phyloP scores from a whole-genome alignment of 2,329 filamentous ascomycete species.

The Lachnellula subtilissima region DNA sequence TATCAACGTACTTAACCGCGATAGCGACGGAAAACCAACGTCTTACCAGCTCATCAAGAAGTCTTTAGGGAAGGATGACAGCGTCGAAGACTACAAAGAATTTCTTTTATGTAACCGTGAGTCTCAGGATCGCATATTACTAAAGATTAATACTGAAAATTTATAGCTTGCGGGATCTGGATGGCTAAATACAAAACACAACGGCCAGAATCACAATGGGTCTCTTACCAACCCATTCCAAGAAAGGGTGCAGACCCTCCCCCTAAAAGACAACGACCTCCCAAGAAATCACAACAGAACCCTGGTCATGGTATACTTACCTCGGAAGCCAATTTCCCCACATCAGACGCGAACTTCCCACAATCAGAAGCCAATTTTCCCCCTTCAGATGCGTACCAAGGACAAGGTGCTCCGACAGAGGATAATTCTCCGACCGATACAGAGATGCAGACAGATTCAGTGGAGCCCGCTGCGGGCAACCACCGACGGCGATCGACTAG shows the following conservation, averaged over 20 bases:
- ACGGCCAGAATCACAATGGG: constrained; percentile 81
- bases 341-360: constrained; percentile 20
- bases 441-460: background rate
- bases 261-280: constrained; percentile 35
- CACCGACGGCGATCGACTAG: constrained; percentile 23
- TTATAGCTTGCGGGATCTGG: constrained; percentile 81
- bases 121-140: constrained; percentile 32
- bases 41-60: constrained; percentile 78
- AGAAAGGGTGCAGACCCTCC: constrained; percentile 40
- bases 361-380: constrained; percentile 52
- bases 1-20: constrained; percentile 61
- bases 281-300: constrained; percentile 17
- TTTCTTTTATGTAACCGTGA: constrained; percentile 82
- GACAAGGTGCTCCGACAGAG: constrained; percentile 18
- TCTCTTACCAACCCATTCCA: constrained; percentile 26
- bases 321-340: constrained; percentile 16
- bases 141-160: constrained; percentile 28
- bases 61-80: constrained; percentile 54
- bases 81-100: constrained; percentile 64
- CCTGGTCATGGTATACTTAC: constrained; percentile 4
- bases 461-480: constrained; percentile 2
- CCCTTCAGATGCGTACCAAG: constrained; percentile 36
- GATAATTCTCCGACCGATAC: constrained; percentile 5
- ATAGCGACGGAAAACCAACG: constrained; percentile 57
- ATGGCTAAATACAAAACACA: constrained; percentile 82